Evolutionary conservation across 139 green algal species (phyloP).

Genomic region (Asterochloris sp.): DNA sequence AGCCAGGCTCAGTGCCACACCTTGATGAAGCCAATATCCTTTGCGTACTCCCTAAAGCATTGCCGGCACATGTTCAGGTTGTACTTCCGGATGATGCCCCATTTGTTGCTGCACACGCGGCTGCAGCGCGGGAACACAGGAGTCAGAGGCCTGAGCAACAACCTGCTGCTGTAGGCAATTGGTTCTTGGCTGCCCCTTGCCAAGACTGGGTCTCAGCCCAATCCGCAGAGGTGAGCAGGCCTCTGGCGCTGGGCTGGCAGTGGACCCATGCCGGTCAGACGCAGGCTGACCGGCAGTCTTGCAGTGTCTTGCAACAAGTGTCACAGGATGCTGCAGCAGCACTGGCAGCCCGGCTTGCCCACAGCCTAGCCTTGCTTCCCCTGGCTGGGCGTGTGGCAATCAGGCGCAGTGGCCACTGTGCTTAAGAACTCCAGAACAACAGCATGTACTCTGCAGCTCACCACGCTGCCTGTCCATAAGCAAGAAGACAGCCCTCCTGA

Average conservation of each 20-base stretch:
- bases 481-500: neutral
- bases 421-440: too few species aligned
- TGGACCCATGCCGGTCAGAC: neutral
- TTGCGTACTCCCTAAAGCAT: slow-evolving; percentile 97
- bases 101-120: slow-evolving; percentile 96
- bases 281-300: too few species aligned
- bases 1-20: slow-evolving; percentile 25
- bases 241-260: neutral
- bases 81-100: slow-evolving; percentile 99
- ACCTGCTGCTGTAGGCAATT: neutral
- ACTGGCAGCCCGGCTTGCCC: too few species aligned
- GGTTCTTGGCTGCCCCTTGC: too few species aligned
- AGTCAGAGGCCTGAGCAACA: neutral
- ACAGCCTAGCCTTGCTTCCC: too few species aligned
- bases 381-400: too few species aligned
- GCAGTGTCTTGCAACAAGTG: too few species aligned
- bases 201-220: neutral
- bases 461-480: neutral
- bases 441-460: neutral
- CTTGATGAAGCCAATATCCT: slow-evolving; percentile 97
- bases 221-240: neutral
- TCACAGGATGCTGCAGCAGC: too few species aligned
- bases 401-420: too few species aligned
- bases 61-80: slow-evolving; percentile 98
- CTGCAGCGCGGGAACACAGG: slow-evolving; percentile 44